These are phyloP conservation scores for Aspergillus sp. DNA, from an alignment of 2,329 filamentous ascomycete species.

Conservation along the genomic window DNA sequence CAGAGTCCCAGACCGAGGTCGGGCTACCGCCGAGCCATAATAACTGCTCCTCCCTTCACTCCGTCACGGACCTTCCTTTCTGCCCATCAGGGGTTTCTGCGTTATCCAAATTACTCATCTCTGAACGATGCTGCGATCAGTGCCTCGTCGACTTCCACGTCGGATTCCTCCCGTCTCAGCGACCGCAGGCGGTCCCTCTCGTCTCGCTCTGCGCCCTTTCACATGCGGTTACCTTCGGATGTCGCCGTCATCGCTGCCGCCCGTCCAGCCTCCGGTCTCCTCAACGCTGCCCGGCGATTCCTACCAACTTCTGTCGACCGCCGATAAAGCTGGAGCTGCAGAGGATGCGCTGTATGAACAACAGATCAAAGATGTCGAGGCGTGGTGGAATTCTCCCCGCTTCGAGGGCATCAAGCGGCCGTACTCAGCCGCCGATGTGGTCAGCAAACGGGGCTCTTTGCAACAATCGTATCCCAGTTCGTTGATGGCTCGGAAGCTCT, in stretches of 20 bases:
- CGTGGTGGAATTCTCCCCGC: conserved; percentile 86
- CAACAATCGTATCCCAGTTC: conserved; percentile 89
- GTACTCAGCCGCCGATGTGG: conserved; percentile 86
- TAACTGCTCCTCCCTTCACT: background rate
- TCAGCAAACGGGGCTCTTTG: conserved; percentile 86
- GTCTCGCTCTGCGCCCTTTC: conserved; percentile 33
- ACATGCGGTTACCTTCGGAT: conserved; percentile 49
- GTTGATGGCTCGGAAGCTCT: conserved; percentile 91
- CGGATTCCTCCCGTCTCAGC: conserved; percentile 23
- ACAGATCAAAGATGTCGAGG: conserved; percentile 79
- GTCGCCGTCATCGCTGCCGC: conserved; percentile 51
- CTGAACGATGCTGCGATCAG: conserved; percentile 36
- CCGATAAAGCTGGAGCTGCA: conserved; percentile 71
- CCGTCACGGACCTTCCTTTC: background rate
- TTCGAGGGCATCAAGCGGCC: conserved; percentile 88
- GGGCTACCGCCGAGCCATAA: conserved; percentile 6
- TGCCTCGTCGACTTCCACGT: conserved; percentile 38
- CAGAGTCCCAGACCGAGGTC: conserved; percentile 12
- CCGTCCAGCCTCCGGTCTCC: conserved; percentile 63
- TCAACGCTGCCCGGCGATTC: conserved; percentile 66
- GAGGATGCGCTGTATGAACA: conserved; percentile 85
- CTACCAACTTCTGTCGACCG: conserved; percentile 80
- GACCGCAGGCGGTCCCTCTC: conserved; percentile 23
- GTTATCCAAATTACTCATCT: background rate
- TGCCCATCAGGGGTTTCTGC: background rate